Evolutionary conservation across 2,329 filamentous ascomycete species (phyloP), one percentile per base, ranked within the genome.

Genomic region (Metarhizium brunneum): DNA sequence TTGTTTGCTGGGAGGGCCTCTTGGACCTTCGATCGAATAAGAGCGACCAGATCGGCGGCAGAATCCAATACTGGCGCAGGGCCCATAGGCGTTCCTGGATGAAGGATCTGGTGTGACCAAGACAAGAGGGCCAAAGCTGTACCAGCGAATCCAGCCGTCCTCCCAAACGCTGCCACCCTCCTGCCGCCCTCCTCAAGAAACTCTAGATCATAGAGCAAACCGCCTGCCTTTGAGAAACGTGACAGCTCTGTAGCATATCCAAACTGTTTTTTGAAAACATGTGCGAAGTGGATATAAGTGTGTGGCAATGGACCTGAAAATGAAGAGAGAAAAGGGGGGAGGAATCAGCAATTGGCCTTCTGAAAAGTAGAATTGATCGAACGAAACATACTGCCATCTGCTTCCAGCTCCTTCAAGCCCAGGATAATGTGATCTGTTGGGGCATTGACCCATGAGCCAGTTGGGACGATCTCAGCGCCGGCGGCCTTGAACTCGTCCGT

Each of bases 171-270:
- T 8, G 86, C 85, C 1, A 92, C 85, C 58, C 88, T 76, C 50
- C 87, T 78, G 42, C 88, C 88, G 35, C 75, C 78, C 60, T 85
- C 81, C 62, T 95, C 87, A 43, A 96, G 77, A 69, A 96, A 96
- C 69, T 96, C 92, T 42, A 96, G 80, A 65, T 96, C 92, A 57
- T 91, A 82, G 14, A 96, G 82, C 7, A 61, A 48, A 6, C 60
- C 63, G 4, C 61, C 61, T 56, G 89, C 90, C 29, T 83, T 80
- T 32, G 87, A 81, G 70, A 91, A 96, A 55, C 92, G 81, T 56
- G 84, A 79, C n/a, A 96, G 82, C 6, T 90, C 88, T 47, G 82
- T 80, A 56, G 89, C 83, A 89, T 90, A 96, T 32, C 86, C 87
- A 32, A 74, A 82, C 73, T 94, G 90, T 62, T 81, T 73, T 79